Evolutionary conservation across 129 eudicot species (phyloP).

Genomic region (Ambrosia trifida): DNA sequence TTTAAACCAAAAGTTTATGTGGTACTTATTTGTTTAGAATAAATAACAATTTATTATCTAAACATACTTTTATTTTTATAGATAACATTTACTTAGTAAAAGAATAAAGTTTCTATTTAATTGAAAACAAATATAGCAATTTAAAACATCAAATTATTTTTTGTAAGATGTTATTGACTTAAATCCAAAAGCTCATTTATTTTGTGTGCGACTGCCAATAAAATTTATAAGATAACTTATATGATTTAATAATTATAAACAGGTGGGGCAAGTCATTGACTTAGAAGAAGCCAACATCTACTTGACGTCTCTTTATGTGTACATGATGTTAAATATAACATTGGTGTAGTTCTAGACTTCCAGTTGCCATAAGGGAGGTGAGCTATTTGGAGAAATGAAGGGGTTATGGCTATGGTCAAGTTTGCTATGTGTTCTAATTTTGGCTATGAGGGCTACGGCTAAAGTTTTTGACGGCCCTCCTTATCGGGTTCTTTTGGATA

Average conservation of each 20-base stretch:
- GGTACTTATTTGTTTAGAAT: no score
- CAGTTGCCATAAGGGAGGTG: neutral
- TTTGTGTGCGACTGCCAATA: neutral
- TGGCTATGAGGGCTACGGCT: neutral
- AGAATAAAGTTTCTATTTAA: no score
- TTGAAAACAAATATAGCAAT: neutral
- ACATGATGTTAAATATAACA: neutral
- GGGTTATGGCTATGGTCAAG: constrained; percentile 17
- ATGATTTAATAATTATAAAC: neutral
- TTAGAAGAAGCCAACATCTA: neutral
- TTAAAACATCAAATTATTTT: neutral
- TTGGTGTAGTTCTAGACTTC: neutral
- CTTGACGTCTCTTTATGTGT: neutral
- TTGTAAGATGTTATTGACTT: neutral
- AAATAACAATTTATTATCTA: no score
- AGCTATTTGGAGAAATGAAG: constrained; percentile 12
- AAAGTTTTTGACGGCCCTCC: constrained; percentile 28
- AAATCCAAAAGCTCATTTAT: constrained; percentile 3
- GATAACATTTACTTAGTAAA: no score
- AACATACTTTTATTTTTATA: no score
- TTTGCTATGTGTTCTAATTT: constrained; percentile 18
- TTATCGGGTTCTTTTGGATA: constrained; percentile 64
- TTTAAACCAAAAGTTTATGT: no score
- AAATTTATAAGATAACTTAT: neutral
- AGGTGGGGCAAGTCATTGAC: constrained; percentile 2